Evolutionary conservation across 2,329 filamentous ascomycete genomes (phyloP).

Genomic region (Ceratocystis ficicola): DNA sequence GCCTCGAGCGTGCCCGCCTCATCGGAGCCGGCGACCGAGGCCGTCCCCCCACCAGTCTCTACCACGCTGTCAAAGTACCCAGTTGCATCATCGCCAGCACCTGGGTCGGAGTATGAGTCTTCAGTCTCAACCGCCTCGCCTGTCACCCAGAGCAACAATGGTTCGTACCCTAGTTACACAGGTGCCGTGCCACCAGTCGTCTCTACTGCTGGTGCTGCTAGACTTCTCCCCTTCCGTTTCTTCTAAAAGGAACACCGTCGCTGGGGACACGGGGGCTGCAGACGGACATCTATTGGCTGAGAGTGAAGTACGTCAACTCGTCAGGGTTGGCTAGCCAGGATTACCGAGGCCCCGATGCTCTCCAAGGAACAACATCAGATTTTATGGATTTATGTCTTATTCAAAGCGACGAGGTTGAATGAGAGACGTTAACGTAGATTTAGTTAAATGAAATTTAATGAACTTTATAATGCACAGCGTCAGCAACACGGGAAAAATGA

Average conservation of each 20-base stretch:
- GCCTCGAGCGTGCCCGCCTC: background rate
- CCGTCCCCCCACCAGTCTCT: background rate
- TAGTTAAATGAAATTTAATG: background rate
- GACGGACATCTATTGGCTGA: background rate
- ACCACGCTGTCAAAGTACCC: background rate
- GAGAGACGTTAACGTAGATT: background rate
- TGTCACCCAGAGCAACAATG: slow-evolving; percentile 6
- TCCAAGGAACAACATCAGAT: too few species aligned
- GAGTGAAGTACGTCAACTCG: background rate
- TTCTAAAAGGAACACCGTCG: background rate
- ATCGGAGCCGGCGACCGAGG: background rate
- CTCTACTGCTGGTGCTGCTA: slow-evolving; percentile 17
- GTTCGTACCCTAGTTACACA: slow-evolving; percentile 11
- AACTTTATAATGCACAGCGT: background rate
- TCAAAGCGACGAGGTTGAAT: background rate
- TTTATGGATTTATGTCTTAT: background rate
- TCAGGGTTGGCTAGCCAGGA: too few species aligned
- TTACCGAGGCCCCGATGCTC: too few species aligned
- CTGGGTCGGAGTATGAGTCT: background rate
- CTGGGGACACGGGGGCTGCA: background rate
- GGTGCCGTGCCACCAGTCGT: slow-evolving; percentile 8
- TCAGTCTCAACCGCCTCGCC: slow-evolving; percentile 2
- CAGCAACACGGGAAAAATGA: background rate
- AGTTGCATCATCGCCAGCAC: background rate
- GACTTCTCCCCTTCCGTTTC: slow-evolving; percentile 12